A percentile compares a stretch with the other conserved stretches of the same genome.
Conservation (phyloP, 305 asterid genomes). For the Fraxinus baroniana region DNA sequence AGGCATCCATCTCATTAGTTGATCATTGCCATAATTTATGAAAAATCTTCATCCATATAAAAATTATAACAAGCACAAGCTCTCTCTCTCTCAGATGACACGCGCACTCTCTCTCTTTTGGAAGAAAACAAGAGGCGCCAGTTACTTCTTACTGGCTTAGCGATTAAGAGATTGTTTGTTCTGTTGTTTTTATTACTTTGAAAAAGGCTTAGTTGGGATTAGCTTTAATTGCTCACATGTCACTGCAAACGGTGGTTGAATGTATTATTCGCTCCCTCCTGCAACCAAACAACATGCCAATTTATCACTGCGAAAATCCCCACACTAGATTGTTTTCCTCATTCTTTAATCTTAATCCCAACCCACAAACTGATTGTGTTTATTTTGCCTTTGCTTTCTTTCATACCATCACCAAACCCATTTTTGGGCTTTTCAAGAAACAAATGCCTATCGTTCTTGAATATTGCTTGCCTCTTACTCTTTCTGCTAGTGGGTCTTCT, state of each 20-base stretch:
- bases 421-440: slow-evolving; percentile 33
- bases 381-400: slow-evolving; percentile 33
- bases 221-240: slow-evolving; percentile 37
- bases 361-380: slow-evolving; percentile 19
- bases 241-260: slow-evolving; percentile 36
- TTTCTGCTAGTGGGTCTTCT: slow-evolving; percentile 64
- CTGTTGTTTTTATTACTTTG: background rate
- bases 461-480: slow-evolving; percentile 68
- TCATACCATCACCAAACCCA: slow-evolving; percentile 35
- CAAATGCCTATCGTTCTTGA: slow-evolving; percentile 32
- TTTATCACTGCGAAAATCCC: slow-evolving; percentile 18
- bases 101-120: too few species aligned
- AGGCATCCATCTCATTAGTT: background rate
- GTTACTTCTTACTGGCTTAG: background rate
- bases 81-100: background rate
- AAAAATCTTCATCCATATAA: background rate
- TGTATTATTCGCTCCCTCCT: background rate
- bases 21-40: background rate
- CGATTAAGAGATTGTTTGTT: background rate
- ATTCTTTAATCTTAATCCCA: slow-evolving; percentile 27
- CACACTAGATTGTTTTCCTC: slow-evolving; percentile 4
- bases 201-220: background rate
- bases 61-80: background rate
- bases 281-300: slow-evolving; percentile 25
- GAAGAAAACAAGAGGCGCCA: background rate